Evolutionary conservation across 805 yeast species (phyloP), one percentile per base, ranked within the genome.

Genomic region (Tetrapisispora phaffii): DNA sequence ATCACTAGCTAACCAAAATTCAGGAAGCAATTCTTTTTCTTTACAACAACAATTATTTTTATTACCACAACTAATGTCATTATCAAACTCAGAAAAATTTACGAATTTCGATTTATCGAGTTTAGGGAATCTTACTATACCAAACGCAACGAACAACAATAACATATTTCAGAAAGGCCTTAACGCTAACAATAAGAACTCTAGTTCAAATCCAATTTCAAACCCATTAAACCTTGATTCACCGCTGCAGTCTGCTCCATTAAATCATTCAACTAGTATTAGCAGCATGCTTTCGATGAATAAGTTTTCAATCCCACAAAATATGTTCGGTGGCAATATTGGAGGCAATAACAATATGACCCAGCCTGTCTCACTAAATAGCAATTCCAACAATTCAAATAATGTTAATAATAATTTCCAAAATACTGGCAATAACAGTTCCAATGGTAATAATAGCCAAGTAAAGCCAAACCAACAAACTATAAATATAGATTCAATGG

Each of bases 1-100:
- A 22, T 60, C 60, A 7, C 35, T 56, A 33, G 48, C 52, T 50
- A 41, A 49, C 33, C 42, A 56, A 33, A 44, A 67, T 62, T 44
- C 34, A 54, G 26, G 32, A 26, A 44, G 26, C 44, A 46, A 37
- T 32, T 2, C 41, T 15, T 47, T 46, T 33, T 56, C 48, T 34
- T 46, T 39, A 17, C 53, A 48, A 33, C 57, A 48, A 34, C 54
- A 47, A 17, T 59, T 52, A 20, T 55, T 48, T 13, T 39, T 58
- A 50, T 47, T 39, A 26, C 57, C 45, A 9, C 55, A 50, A 31
- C 32, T 43, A n/a, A 43, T 43, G 45, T 43, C 45, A 32, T 13
- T 43, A 29, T 43, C 45, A 7, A 43, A 31, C 10, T 43, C 45
- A 2, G 45, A 43, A 32, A 43, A 43, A 22, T 37, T 43, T 19